Evolutionary conservation across 2,329 filamentous ascomycete species (phyloP).

Genomic region (Immersiporthe knoxdaviesiana): DNA sequence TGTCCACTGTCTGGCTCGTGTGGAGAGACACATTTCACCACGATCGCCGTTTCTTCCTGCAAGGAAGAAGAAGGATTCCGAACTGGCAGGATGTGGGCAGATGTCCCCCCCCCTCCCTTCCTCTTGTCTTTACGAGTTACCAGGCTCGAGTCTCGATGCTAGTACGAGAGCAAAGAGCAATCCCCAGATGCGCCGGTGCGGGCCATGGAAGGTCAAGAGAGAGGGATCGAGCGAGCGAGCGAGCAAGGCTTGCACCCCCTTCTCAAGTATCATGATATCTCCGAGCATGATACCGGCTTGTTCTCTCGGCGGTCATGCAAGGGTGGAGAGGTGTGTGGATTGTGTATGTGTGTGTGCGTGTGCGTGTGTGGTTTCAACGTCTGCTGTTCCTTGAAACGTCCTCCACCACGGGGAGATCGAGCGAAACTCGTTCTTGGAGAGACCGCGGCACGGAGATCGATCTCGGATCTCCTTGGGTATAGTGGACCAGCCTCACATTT

Average conservation of each 20-base stretch:
- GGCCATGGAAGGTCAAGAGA: neutral
- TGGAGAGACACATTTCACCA: neutral
- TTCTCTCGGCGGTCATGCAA: neutral
- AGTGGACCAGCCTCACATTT: neutral
- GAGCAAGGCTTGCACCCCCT: neutral
- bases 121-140: neutral
- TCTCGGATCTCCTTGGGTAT: neutral
- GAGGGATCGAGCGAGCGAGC: neutral
- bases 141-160: neutral
- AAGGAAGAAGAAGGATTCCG: neutral
- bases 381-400: constrained; percentile 1
- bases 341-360: no score
- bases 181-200: neutral
- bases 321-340: no score
- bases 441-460: neutral
- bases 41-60: neutral
- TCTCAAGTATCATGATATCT: neutral
- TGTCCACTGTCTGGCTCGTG: neutral
- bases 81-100: neutral
- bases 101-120: no score
- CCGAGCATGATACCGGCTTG: neutral
- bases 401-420: neutral
- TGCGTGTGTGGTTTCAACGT: constrained; percentile 9
- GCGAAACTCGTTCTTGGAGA: neutral
- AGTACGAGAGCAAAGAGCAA: neutral